Conservation (phyloP, 306 rosid genomes). For the Vicia faba region DNA sequence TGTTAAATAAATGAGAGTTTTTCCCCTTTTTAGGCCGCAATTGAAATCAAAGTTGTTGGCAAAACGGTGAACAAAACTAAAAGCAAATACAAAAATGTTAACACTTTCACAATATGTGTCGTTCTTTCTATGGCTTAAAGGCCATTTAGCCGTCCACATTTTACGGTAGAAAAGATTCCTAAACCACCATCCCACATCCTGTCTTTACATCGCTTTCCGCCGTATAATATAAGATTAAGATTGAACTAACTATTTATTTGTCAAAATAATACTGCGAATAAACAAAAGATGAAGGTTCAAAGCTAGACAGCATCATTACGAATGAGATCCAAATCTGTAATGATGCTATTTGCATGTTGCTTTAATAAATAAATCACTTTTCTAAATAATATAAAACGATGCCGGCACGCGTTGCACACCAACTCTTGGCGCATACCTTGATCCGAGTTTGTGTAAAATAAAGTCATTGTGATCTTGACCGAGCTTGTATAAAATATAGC, state of each 20-base stretch:
- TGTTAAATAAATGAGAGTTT: constrained; percentile 11
- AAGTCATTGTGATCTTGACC: constrained; percentile 17
- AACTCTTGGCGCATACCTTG: constrained; percentile 19
- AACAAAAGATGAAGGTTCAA: constrained; percentile 33
- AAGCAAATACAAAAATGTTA: constrained; percentile 21
- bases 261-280: not conserved
- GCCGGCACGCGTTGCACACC: constrained; percentile 16
- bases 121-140: not conserved
- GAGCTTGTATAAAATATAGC: too few species aligned
- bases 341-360: constrained; percentile 18
- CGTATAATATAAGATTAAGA: constrained; percentile 2
- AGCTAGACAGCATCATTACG: constrained; percentile 32
- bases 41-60: constrained; percentile 15
- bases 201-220: not conserved
- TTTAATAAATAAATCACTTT: constrained; percentile 17
- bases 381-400: not conserved
- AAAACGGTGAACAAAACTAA: constrained; percentile 12
- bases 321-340: constrained; percentile 36
- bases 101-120: not conserved
- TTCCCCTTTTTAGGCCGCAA: constrained; percentile 25
- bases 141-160: not conserved
- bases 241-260: not conserved
- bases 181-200: not conserved
- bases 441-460: constrained; percentile 4
- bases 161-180: not conserved